A percentile compares a stretch with the other conserved stretches of the same genome.
These are phyloP conservation scores for Rosa persica DNA, from an alignment of 306 rosid genomes.

Conservation along the genomic window DNA sequence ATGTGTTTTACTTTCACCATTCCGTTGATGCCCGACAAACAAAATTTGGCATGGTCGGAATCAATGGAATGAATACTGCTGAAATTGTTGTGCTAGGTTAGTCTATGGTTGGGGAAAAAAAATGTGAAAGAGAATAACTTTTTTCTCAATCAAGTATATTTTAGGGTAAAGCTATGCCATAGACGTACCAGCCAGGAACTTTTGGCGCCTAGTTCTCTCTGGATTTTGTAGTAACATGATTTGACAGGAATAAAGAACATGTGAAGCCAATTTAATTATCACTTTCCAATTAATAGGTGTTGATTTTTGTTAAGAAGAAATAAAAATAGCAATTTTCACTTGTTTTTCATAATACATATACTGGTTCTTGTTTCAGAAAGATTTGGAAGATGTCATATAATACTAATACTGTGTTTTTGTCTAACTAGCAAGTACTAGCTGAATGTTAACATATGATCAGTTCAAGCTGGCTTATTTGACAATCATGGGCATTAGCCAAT, in stretches of 20 bases:
- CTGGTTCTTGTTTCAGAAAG: too few species aligned
- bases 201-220: neutral
- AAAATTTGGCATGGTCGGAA: neutral
- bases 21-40: neutral
- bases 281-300: neutral
- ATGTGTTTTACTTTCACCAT: neutral
- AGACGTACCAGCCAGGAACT: neutral
- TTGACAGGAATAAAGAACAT: neutral
- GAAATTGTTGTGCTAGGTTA: neutral
- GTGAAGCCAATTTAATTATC: neutral
- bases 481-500: neutral
- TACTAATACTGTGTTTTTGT: neutral
- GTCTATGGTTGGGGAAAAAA: neutral
- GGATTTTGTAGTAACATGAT: neutral
- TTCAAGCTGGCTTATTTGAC: constrained; percentile 16
- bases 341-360: too few species aligned
- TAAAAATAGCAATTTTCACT: neutral
- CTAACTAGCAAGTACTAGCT: neutral
- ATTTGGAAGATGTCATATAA: neutral
- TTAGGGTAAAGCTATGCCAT: neutral
- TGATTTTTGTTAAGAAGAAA: neutral
- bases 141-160: neutral
- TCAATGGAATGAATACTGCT: neutral
- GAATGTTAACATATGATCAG: neutral
- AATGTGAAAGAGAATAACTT: neutral